phyloP scores from a whole-genome alignment of 257 asterid species.

The Lycium ferocissimum region DNA sequence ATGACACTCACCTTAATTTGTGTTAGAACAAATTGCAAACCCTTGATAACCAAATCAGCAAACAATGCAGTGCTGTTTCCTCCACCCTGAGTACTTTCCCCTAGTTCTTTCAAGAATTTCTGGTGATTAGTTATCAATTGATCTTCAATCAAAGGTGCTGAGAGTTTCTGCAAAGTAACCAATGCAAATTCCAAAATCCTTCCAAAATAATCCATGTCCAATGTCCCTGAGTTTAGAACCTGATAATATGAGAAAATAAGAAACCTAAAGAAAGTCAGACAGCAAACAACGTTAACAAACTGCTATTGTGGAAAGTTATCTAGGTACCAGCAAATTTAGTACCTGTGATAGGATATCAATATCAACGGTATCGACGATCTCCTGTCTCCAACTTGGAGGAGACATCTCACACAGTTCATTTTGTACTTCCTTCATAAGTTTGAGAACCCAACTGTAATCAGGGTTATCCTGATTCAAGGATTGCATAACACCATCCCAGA shows the following conservation, averaged over 20 bases:
- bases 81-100: conserved; percentile 29
- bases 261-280: conserved; percentile 5
- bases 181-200: conserved; percentile 37
- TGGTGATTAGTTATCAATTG: conserved; percentile 33
- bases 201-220: conserved; percentile 38
- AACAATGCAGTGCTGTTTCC: neutral
- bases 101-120: conserved; percentile 31
- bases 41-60: conserved; percentile 32
- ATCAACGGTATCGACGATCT: conserved; percentile 34
- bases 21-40: conserved; percentile 32
- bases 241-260: conserved; percentile 10
- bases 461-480: conserved; percentile 37
- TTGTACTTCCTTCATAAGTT: conserved; percentile 36
- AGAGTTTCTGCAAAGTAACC: conserved; percentile 38
- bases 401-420: conserved; percentile 40
- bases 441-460: conserved; percentile 37
- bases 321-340: conserved; percentile 1
- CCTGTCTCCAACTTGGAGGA: conserved; percentile 41
- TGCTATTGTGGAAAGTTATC: neutral
- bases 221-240: conserved; percentile 36
- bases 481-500: conserved; percentile 42
- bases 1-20: conserved; percentile 37
- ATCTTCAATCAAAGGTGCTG: conserved; percentile 35
- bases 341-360: conserved; percentile 38
- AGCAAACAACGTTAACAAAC: neutral